Evolutionary conservation across 2,329 filamentous ascomycete genomes (phyloP).

Genomic region (Aspergillus sojae): DNA sequence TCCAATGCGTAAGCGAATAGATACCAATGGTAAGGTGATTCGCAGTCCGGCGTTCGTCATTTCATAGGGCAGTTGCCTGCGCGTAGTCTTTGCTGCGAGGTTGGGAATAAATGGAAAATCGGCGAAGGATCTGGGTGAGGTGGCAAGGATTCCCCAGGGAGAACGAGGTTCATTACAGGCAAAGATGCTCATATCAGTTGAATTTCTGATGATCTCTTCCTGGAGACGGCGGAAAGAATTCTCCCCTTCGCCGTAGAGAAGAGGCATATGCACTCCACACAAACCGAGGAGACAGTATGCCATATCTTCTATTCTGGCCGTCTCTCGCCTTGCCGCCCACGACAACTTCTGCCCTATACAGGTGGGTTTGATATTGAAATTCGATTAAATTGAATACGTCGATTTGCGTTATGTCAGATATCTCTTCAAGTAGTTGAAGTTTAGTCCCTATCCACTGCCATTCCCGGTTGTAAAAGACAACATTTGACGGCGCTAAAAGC

Average conservation of each 20-base stretch:
- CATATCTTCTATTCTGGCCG: slow-evolving; percentile 28
- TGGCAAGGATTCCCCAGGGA: not conserved
- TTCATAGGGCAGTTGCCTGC: not conserved
- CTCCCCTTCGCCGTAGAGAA: slow-evolving; percentile 31
- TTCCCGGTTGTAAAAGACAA: slow-evolving; percentile 11
- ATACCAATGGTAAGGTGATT: not conserved
- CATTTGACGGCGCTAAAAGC: slow-evolving; percentile 13
- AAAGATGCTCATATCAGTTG: slow-evolving; percentile 18
- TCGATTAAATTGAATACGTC: not conserved
- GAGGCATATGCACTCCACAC: slow-evolving; percentile 30
- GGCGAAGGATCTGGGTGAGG: not conserved
- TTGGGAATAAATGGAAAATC: not conserved
- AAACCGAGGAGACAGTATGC: slow-evolving; percentile 35
- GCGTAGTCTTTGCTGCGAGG: no score
- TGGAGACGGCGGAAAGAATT: slow-evolving; percentile 30
- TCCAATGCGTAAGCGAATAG: no score
- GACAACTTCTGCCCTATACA: slow-evolving; percentile 26
- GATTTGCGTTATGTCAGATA: slow-evolving; percentile 15
- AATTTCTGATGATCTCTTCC: slow-evolving; percentile 33
- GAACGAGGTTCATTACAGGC: not conserved
- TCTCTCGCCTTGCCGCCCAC: slow-evolving; percentile 28
- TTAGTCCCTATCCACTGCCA: slow-evolving; percentile 12
- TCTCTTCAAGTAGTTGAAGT: not conserved
- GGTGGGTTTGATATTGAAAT: not conserved
- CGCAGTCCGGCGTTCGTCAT: not conserved